Conservation (phyloP, 2,329 filamentous ascomycete species). For the Xylariomycetidae sp. region DNA sequence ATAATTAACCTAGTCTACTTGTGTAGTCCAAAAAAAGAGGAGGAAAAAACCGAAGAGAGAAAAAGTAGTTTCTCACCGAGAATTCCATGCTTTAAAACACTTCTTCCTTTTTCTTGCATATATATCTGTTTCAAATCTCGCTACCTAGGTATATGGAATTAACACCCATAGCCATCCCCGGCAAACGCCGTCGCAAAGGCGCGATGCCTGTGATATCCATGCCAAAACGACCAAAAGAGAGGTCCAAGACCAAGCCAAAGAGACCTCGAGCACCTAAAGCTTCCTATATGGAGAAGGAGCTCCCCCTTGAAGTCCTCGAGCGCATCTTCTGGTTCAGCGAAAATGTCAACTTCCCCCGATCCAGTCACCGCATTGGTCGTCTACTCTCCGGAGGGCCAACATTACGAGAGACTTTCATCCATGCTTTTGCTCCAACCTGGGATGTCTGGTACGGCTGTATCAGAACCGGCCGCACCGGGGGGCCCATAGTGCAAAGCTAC, state of each 20-base stretch:
- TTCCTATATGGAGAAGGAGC: slow-evolving; percentile 26
- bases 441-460: slow-evolving; percentile 30
- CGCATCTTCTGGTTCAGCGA: slow-evolving; percentile 45
- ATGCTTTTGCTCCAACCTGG: slow-evolving; percentile 37
- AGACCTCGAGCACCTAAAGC: slow-evolving; percentile 9
- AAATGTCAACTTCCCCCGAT: slow-evolving; percentile 43
- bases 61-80: no score
- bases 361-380: slow-evolving; percentile 39
- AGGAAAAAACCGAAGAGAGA: no score
- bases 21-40: no score
- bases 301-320: slow-evolving; percentile 52
- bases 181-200: slow-evolving; percentile 34
- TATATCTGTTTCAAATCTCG: no score
- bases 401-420: slow-evolving; percentile 28
- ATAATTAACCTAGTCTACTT: no score
- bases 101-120: no score
- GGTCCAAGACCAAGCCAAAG: slow-evolving; percentile 3
- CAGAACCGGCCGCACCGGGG: slow-evolving; percentile 17
- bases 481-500: slow-evolving; percentile 11
- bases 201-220: slow-evolving; percentile 3
- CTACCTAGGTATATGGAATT: slow-evolving; percentile 40
- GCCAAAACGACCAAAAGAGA: slow-evolving; percentile 8
- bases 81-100: no score
- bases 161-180: slow-evolving; percentile 44
- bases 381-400: slow-evolving; percentile 38